These are phyloP conservation scores for Flaveria trinervia DNA, from an alignment of 129 eudicot genomes.

Conservation along the genomic window DNA sequence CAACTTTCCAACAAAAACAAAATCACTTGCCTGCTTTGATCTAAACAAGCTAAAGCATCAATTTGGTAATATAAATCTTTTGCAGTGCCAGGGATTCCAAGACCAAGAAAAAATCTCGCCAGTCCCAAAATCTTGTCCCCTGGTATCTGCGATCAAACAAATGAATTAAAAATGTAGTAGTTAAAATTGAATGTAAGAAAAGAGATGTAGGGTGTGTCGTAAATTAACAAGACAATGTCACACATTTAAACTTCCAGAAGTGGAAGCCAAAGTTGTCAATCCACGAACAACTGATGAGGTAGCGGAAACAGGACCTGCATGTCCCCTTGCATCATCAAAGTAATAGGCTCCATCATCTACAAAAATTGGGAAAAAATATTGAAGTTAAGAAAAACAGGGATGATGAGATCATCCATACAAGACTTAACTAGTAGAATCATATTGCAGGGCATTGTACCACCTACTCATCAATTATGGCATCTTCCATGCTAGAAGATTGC, in stretches of 20 bases:
- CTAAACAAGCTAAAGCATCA: conserved; percentile 70
- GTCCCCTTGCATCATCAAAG: conserved; percentile 72
- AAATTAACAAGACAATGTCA: conserved; percentile 7
- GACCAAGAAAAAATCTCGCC: conserved; percentile 83
- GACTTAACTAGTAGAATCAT: not conserved
- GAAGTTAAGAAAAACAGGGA: not conserved
- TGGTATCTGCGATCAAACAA: conserved; percentile 56
- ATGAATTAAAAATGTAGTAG: not conserved
- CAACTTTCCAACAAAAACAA: not conserved
- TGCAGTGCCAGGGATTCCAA: conserved; percentile 76
- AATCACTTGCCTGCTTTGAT: conserved; percentile 63
- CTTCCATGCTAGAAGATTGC: conserved; percentile 1
- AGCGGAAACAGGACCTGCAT: conserved; percentile 75
- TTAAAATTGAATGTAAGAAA: not conserved
- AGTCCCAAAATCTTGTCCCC: conserved; percentile 80
- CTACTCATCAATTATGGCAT: conserved; percentile 4
- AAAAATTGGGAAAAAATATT: not conserved
- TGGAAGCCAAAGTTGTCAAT: conserved; percentile 56
- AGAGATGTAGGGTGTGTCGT: conserved; percentile 1
- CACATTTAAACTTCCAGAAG: conserved; percentile 69
- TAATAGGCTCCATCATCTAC: conserved; percentile 86
- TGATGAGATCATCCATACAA: not conserved
- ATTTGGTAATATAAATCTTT: conserved; percentile 81
- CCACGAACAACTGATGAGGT: conserved; percentile 86
- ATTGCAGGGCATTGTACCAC: conserved; percentile 1